Evolutionary conservation across 2,329 filamentous ascomycete genomes (phyloP), one percentile per base, ranked within the genome.

Genomic region (Talaromyces sp.): DNA sequence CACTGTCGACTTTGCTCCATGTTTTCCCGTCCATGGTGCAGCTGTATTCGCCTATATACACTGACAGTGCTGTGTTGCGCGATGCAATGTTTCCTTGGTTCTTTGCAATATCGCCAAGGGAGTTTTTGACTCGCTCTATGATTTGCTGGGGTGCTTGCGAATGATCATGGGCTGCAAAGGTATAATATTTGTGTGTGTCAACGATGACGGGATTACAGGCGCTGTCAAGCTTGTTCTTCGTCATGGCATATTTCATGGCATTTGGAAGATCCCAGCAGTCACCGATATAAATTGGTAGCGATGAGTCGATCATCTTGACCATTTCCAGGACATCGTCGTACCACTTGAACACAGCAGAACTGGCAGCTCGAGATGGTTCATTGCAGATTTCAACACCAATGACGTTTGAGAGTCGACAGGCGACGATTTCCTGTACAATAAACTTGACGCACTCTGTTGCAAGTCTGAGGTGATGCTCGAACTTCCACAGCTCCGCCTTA

Each of bases 151-250:
- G 81, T 11, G 76, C 70, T 61, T 80, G 78, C 9, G 67, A 65
- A 63, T 80, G 80, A 66, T 84, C 79, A 1, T 70, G 72, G 10
- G 81, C 78, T n/a, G 76, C 74, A 65, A 84, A 84, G 39, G 78
- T 79, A 74, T 80, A 85, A 66, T 85, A 85, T 57, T 78, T 76
- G 66, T 85, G 83, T 11, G 81, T 84, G 62, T 85, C 83, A 25
- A 85, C 73, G 21, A 84, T 69, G 7, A 85, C 73, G 0, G 81
- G 80, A 52, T 77, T 78, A 5, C 57, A 15, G 10, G 36, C 17
- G n/a, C 31, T 51, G 21, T 66, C 65, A 8, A 69, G 63, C 8
- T 58, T 62, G 60, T 78, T 79, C 62, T 76, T 78, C 8, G 65
- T 65, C 21, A 73, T 69, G 2, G 67, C 70, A 73, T 81, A 85